Percentiles rank a stretch among this genome's conserved stretches.
Conservation (phyloP, 768 basidiomycete genomes). For the Xerocomellus intermedius region DNA sequence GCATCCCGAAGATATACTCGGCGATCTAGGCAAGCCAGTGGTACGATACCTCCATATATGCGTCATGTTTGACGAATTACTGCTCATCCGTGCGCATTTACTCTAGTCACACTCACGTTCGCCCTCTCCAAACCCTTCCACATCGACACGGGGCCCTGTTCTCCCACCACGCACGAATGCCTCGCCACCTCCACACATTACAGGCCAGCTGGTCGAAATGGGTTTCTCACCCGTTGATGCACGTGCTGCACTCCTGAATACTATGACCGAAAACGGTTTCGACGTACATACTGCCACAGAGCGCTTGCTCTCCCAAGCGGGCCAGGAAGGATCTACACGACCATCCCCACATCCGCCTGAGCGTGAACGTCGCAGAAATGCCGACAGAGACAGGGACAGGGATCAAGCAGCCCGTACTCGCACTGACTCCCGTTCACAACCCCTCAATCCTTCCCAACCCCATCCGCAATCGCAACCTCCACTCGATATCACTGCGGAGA, state of each 20-base stretch:
- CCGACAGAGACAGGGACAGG: not conserved
- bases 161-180: conserved; percentile 20
- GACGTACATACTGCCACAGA: conserved; percentile 84
- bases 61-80: not conserved
- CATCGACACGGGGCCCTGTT: not conserved
- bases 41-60: conserved; percentile 17
- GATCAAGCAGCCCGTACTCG: conserved; percentile 6
- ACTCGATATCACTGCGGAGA: conserved; percentile 71
- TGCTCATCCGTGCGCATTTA: not conserved
- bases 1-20: conserved; percentile 56
- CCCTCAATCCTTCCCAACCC: not conserved
- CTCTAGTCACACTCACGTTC: conserved; percentile 16
- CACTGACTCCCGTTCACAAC: not conserved
- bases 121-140: conserved; percentile 8
- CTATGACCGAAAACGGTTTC: conserved; percentile 44
- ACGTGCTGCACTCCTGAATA: too few relatives aligned
- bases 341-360: conserved; percentile 7
- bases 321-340: conserved; percentile 13
- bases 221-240: conserved; percentile 91
- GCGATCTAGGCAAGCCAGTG: too few relatives aligned
- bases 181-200: conserved; percentile 82
- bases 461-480: conserved; percentile 15
- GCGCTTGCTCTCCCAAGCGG: conserved; percentile 44
- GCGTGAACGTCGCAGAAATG: conserved; percentile 13
- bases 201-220: conserved; percentile 97